phyloP scores from a whole-genome alignment of 345 rosid genomes.

The Gossypium thurberi region DNA sequence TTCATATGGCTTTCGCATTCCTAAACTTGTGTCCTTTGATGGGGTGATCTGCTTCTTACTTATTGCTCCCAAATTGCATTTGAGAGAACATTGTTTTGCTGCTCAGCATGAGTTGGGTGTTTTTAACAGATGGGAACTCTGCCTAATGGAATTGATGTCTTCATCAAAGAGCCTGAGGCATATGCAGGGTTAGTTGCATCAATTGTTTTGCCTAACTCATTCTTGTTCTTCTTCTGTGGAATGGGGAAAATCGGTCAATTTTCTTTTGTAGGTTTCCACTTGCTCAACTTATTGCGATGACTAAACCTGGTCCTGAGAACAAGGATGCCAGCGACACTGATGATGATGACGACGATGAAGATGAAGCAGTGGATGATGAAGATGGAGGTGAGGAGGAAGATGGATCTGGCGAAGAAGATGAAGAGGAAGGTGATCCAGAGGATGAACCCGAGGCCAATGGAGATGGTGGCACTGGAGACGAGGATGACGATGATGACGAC shows the following conservation, averaged over 20 bases:
- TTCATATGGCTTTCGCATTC: neutral
- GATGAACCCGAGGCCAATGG: constrained; percentile 44
- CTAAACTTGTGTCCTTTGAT: neutral
- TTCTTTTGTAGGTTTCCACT: constrained; percentile 39
- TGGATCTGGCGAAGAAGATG: constrained; percentile 31
- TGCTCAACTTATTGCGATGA: constrained; percentile 26
- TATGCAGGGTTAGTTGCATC: constrained; percentile 28
- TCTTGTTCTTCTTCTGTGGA: constrained; percentile 1
- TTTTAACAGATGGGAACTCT: constrained; percentile 29
- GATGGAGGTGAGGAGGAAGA: constrained; percentile 42
- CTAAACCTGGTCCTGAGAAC: constrained; percentile 37
- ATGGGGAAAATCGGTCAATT: neutral
- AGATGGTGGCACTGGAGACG: constrained; percentile 35
- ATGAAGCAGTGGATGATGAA: constrained; percentile 30
- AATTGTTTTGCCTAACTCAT: constrained; percentile 5
- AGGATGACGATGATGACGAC: constrained; percentile 27
- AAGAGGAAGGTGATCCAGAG: constrained; percentile 37
- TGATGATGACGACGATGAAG: constrained; percentile 41
- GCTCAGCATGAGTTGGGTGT: constrained; percentile 11
- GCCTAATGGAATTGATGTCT: constrained; percentile 22
- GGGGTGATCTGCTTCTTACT: neutral
- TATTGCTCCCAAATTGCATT: neutral
- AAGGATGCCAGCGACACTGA: constrained; percentile 49
- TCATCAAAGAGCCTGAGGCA: constrained; percentile 21
- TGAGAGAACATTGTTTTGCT: neutral